Base-by-base conservation (phyloP, 495 filamentous ascomycete species). In the Trichocladium antarcticum region DNA sequence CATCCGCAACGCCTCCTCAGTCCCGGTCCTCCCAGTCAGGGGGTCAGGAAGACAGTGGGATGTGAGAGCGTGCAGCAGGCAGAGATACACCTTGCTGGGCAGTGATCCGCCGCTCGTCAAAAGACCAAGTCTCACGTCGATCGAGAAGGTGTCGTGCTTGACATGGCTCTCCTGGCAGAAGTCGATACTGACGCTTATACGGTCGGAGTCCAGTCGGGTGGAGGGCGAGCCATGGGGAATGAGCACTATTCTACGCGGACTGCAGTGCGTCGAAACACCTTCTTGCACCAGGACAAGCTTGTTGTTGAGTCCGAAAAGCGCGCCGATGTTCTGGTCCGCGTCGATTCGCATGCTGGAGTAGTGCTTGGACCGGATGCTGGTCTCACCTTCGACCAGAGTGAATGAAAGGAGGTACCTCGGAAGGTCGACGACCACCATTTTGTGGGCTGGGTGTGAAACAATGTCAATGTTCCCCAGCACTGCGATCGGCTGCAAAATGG, bases 31-130 rank as follows among this genome's bases (percentile, higher is more conserved):
- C 0, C 54, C 47, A 0, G 77, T 81, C 0, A 85, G 57, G 0
- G 68, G 65, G 53, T 87, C 83, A 0, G 75, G 71, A 1, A 84
- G 50, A 37, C 69, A 75, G 42, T 68, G 73, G 1, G 79, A 75
- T 0, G 81, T 85, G 0, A 80, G n/a, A 0, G 79, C 80, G 52
- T 85, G 79, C 1, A 85, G 65, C 44, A 77, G 78, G 32, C 65
- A 70, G 9, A 77, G 54, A 42, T 68, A 70, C 0, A 84, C 59
- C 53, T 71, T 76, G 64, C 74, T 77, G 14, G 73, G 65, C 2
- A 83, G 42, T 19, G 68, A 75, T 0, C 74, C 73, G 51, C 73
- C 72, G 51, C 73, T 72, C 34, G 77, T 72, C 0, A 63, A 47
- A 6, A 83, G 54, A 0, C 76, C 72, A 4, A 83, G 66, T 28